Evolutionary conservation across 768 basidiomycete genomes (phyloP), one percentile per base, ranked within the genome.

Genomic region (Neoboletus subvelutipes): DNA sequence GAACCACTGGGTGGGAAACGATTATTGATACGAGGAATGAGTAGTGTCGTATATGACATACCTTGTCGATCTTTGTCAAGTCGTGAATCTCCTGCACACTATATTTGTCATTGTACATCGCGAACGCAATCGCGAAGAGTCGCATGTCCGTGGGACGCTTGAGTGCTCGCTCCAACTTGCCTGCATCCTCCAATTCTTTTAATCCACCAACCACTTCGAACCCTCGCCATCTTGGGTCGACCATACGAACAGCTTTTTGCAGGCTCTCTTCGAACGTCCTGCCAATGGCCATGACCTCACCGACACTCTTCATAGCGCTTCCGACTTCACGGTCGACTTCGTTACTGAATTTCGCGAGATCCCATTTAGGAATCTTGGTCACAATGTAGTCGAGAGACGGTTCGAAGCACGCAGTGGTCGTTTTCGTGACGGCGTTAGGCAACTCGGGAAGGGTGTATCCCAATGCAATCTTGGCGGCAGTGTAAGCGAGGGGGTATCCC

Each of bases 331-430:
- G 88, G 70, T 96, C 87, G 56, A 98, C 97, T 67, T 96, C 92
- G 40, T 87, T 77, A 22, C 89, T 90, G 80, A 99, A 98, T 75
- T 99, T 99, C 62, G 95, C 94, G 54, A 99, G 79, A 76, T 99
- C 97, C 96, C 97, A 98, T 73, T 98, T 98, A 59, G 97, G 97
- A 61, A 99, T 98, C 77, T 99, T 99, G 48, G 94, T 97, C 58
- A 99, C 97, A 68, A 99, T 97, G 75, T 99, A 99, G 74, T 99
- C 97, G 43, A 99, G 81, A 9, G 95, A 96, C 26, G 97, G 96
- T 71, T 99, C 97, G 75, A 98, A 99, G 76, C 97, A 98, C 2
- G 97, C 97, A 11, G 97, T 98, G 1, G 97, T 99, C 4, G 94
- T 96, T 78, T 98, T 99, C 50, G 97, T 99, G 60, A 99, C 97